Base-by-base conservation (phyloP, 495 filamentous ascomycete genomes). In the Podospora australis region DNA sequence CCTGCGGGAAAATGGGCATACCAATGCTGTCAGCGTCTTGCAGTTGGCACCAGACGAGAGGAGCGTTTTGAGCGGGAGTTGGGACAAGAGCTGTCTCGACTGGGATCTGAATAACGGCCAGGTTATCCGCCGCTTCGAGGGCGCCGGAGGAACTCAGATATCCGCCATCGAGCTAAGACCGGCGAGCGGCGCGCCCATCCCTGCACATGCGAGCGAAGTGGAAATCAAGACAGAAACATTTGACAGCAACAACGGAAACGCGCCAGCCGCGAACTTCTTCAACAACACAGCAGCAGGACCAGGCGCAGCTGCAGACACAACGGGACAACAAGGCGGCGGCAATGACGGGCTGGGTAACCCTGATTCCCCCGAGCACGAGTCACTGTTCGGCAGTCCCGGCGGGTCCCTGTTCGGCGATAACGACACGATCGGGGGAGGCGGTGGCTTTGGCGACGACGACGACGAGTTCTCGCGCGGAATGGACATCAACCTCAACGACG, bases 41-140 rank as follows among this genome's bases (percentile, higher is more conserved):
- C 82, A 78, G 11, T 71, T 99, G 28, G 81, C 87, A 0, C 76
- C 82, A 2, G 90, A 97, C 53, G 92, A 99, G 69, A 80, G 80
- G 57, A 90, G 86, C 23, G 75, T 96, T 29, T 70, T 99, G 3
- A 96, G 90, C 11, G 92, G 92, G 2, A 90, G 89, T 67, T 99
- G 92, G 92, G 92, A 99, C 62, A 96, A 95, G 67, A 80, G 77
- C 14, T 81, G 97, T 6, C 79, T 87, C 41, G 89, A 99, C 58
- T 99, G 92, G 92, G 92, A 99, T 60, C 63, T 99, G 25, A 88
- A 97, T 54, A 92, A 82, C 2, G 94, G 94, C 4, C 77, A 86
- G 55, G 72, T 85, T 13, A 78, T 80, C 41, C 80, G 88, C 22
- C 72, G 73, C 11, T 99, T 90, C 56, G 78, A 81, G 32, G 81